Evolutionary conservation across 176 grass and related monocot species (phyloP).

Genomic region (Juncus effusus): DNA sequence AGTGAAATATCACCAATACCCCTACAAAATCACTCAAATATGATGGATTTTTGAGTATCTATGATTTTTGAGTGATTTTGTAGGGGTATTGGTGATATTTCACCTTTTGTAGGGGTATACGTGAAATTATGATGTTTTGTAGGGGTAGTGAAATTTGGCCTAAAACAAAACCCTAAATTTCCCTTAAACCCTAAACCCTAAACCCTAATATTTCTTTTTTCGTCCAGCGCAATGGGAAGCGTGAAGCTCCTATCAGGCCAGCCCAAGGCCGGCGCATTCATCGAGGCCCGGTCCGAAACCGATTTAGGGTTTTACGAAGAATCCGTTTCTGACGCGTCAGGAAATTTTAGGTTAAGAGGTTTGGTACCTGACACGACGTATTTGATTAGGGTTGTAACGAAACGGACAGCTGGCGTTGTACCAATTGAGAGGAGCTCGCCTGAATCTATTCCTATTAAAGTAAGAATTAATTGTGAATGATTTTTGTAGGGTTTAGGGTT

Average conservation of each 20-base stretch:
- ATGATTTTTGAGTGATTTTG: too few relatives aligned
- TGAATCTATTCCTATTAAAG: constrained; percentile 48
- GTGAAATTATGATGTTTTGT: too few relatives aligned
- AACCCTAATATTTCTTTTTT: too few relatives aligned
- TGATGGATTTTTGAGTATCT: too few relatives aligned
- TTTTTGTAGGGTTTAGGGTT: constrained; percentile 13
- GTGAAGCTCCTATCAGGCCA: constrained; percentile 81
- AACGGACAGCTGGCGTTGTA: constrained; percentile 42
- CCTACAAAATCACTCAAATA: too few relatives aligned
- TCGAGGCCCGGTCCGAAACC: constrained; percentile 87
- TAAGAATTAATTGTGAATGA: constrained; percentile 35
- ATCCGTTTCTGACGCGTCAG: constrained; percentile 69
- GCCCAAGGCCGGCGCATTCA: constrained; percentile 80
- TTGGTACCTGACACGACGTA: constrained; percentile 85
- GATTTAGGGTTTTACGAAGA: constrained; percentile 86
- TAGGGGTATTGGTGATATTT: too few relatives aligned
- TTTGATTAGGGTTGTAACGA: constrained; percentile 68
- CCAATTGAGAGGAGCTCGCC: constrained; percentile 86
- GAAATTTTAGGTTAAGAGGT: constrained; percentile 86
- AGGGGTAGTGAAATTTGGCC: too few relatives aligned
- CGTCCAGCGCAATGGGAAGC: constrained; percentile 69
- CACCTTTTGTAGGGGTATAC: too few relatives aligned
- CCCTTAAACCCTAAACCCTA: too few relatives aligned
- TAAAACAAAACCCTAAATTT: too few relatives aligned
- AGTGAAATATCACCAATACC: too few relatives aligned